A percentile compares a stretch with the other conserved stretches of the same genome.
phyloP scores from a whole-genome alignment of 345 rosid species.

The Gossypium australe region DNA sequence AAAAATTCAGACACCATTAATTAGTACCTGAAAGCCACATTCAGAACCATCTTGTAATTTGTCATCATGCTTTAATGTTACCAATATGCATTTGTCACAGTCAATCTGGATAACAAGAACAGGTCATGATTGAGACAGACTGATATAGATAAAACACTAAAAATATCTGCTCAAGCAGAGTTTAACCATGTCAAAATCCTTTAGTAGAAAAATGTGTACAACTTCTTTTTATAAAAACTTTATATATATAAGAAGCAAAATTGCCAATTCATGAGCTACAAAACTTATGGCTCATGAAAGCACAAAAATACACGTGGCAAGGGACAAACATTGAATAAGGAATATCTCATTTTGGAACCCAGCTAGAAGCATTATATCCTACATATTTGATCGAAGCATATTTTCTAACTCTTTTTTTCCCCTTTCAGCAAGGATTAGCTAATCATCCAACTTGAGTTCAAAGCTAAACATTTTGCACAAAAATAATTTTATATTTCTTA shows the following conservation, averaged over 20 bases:
- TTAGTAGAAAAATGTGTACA: not conserved
- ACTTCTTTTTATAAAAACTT: not conserved
- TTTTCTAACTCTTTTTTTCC: not conserved
- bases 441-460: not conserved
- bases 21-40: constrained; percentile 82
- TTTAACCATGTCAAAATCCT: not conserved
- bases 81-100: constrained; percentile 89
- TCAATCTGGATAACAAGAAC: constrained; percentile 59
- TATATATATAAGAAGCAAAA: too few relatives aligned
- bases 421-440: not conserved
- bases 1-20: constrained; percentile 3
- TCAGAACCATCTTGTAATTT: constrained; percentile 92
- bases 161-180: not conserved
- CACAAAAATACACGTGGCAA: not conserved
- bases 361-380: not conserved
- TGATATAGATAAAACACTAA: constrained; percentile 9
- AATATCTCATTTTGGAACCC: not conserved
- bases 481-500: not conserved
- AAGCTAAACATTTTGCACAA: not conserved
- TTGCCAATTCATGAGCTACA: not conserved
- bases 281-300: not conserved
- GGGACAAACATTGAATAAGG: not conserved
- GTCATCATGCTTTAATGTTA: constrained; percentile 89
- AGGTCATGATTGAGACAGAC: constrained; percentile 15
- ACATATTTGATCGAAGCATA: not conserved